These are phyloP conservation scores for Aspergillus flavus DNA, from an alignment of 2,329 filamentous ascomycete genomes.

Conservation along the genomic window DNA sequence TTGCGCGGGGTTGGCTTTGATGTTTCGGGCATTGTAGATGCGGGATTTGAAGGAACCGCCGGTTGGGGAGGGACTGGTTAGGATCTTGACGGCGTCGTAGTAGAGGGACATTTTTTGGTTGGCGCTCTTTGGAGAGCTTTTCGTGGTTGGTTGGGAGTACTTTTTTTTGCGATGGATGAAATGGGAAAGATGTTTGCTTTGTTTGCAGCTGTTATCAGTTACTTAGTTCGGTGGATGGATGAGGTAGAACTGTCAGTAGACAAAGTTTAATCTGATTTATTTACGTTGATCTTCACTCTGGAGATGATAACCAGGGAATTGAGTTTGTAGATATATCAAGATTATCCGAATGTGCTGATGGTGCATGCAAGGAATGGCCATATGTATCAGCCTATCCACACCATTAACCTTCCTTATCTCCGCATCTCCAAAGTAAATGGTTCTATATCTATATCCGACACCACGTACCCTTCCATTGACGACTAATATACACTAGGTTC, in stretches of 20 bases:
- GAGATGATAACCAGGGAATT: neutral
- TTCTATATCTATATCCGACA: too few species aligned
- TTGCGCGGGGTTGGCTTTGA: constrained; percentile 78
- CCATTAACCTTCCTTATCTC: constrained; percentile 4
- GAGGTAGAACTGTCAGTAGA: too few species aligned
- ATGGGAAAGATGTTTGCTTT: constrained; percentile 21
- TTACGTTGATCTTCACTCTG: neutral
- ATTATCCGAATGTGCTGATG: neutral
- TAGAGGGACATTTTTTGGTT: constrained; percentile 78
- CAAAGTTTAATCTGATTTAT: neutral
- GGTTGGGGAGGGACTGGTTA: constrained; percentile 64
- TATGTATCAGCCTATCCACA: too few species aligned
- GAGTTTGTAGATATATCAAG: neutral
- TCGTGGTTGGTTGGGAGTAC: neutral
- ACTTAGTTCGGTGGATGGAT: too few species aligned
- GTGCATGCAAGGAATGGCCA: neutral
- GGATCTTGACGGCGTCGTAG: constrained; percentile 79
- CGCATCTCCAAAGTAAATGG: neutral
- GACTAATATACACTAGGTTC: too few species aligned
- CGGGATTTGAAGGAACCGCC: constrained; percentile 87
- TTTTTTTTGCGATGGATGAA: constrained; percentile 6
- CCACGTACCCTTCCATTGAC: too few species aligned
- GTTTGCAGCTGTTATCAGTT: constrained; percentile 22
- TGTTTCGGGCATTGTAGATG: constrained; percentile 71
- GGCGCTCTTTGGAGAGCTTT: neutral